phyloP scores from a whole-genome alignment of 768 basidiomycete genomes.

The Russula sp. region DNA sequence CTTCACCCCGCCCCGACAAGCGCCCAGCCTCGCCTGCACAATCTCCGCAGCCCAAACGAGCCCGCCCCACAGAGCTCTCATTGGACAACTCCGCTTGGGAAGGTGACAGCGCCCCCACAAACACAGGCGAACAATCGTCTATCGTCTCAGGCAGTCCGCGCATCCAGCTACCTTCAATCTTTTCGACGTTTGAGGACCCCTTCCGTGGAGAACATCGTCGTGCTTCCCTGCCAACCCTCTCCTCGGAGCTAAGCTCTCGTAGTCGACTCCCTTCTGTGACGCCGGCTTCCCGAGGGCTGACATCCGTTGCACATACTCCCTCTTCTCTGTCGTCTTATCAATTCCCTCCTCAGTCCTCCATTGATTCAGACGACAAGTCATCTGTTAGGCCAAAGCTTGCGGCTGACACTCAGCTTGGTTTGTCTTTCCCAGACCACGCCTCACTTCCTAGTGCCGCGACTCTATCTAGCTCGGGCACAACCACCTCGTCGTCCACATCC shows the following conservation, averaged over 20 bases:
- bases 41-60: constrained; percentile 39
- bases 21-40: constrained; percentile 45
- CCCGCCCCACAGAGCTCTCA: constrained; percentile 30
- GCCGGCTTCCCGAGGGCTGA: constrained; percentile 29
- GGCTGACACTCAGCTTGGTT: constrained; percentile 40
- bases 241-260: constrained; percentile 41
- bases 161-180: constrained; percentile 70
- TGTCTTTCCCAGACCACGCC: constrained; percentile 42
- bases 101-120: constrained; percentile 22
- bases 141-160: constrained; percentile 38
- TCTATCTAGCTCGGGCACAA: constrained; percentile 16
- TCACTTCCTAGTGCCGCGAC: constrained; percentile 45
- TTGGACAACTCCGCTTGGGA: constrained; percentile 25
- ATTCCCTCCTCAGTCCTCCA: constrained; percentile 48
- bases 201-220: constrained; percentile 49
- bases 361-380: constrained; percentile 33
- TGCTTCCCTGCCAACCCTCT: constrained; percentile 54
- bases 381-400: constrained; percentile 41
- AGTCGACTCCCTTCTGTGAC: constrained; percentile 53
- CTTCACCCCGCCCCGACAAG: constrained; percentile 55
- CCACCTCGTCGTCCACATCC: constrained; percentile 22
- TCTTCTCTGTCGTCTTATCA: constrained; percentile 39
- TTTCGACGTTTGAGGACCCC: constrained; percentile 58
- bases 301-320: constrained; percentile 18
- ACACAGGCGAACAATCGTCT: constrained; percentile 32